phyloP scores from a whole-genome alignment of 306 rosid genomes.

The Pterocarpus macrocarpus region DNA sequence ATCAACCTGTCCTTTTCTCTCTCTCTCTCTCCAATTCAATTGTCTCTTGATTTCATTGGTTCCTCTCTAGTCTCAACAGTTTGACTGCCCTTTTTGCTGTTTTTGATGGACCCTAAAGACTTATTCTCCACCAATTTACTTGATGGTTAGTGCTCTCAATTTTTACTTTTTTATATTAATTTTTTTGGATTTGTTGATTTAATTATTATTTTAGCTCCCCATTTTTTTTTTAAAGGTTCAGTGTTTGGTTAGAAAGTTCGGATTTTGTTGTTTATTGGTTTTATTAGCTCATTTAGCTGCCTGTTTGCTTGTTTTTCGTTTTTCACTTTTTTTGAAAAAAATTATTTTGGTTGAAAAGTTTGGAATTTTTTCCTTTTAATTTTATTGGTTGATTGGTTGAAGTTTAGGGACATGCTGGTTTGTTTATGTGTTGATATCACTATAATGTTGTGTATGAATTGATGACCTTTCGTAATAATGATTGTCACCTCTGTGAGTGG shows the following conservation, averaged over 20 bases:
- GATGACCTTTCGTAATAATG: not conserved
- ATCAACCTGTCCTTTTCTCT: not conserved
- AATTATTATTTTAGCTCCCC: not conserved
- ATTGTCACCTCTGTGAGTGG: not conserved
- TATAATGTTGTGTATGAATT: not conserved
- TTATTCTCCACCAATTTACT: slow-evolving; percentile 51
- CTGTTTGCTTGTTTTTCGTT: not conserved
- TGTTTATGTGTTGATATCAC: not conserved
- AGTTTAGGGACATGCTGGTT: slow-evolving; percentile 8
- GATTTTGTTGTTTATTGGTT: slow-evolving; percentile 13
- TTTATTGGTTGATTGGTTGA: not conserved
- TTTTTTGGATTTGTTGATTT: not conserved
- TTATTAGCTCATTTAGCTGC: not conserved
- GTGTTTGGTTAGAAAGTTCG: not conserved
- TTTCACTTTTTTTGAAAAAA: not conserved
- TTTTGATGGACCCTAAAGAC: slow-evolving; percentile 56
- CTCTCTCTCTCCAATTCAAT: not conserved
- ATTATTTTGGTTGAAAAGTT: not conserved
- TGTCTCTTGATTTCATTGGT: not conserved
- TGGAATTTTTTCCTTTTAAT: not conserved
- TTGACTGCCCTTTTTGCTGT: slow-evolving; percentile 2
- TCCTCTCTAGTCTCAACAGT: not conserved
- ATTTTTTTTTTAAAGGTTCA: not conserved
- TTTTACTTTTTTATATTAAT: not conserved
- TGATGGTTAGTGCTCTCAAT: slow-evolving; percentile 54